Conservation (phyloP, 768 basidiomycete species). For the Tylopilus balloui region DNA sequence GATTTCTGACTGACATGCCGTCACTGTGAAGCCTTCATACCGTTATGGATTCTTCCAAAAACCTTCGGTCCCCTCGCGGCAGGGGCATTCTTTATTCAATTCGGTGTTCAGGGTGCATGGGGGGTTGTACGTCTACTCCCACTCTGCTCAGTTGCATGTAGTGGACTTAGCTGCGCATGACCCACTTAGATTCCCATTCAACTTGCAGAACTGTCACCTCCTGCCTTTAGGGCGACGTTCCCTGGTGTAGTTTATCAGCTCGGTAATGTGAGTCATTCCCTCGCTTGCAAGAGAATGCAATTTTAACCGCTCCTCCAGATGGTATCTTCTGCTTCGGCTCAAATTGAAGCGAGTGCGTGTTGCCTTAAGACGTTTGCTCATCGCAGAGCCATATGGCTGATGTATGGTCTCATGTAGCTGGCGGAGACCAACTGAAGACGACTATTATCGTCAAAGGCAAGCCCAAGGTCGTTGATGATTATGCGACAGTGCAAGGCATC, state of each 20-base stretch:
- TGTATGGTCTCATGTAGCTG: conserved; percentile 38
- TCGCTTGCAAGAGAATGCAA: background rate
- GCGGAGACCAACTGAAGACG: conserved; percentile 50
- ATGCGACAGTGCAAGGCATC: conserved; percentile 82
- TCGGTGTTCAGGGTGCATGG: conserved; percentile 90
- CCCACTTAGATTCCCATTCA: conserved; percentile 61
- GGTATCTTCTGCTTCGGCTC: conserved; percentile 69
- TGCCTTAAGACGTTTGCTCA: background rate
- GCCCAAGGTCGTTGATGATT: conserved; percentile 48
- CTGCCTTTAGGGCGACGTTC: conserved; percentile 85
- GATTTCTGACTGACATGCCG: background rate
- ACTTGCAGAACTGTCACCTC: conserved; percentile 79
- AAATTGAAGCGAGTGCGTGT: conserved; percentile 34
- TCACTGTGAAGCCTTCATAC: conserved; percentile 46
- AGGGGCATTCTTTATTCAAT: conserved; percentile 83
- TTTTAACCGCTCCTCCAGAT: conserved; percentile 32
- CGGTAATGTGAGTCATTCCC: conserved; percentile 50
- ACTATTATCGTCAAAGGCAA: conserved; percentile 41
- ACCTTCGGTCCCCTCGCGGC: conserved; percentile 65
- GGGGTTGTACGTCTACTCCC: conserved; percentile 58
- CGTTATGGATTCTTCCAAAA: conserved; percentile 78
- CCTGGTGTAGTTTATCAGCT: conserved; percentile 83
- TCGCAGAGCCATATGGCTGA: background rate
- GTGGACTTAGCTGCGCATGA: background rate
- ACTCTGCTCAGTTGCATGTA: background rate